These are phyloP conservation scores for Allium cepa DNA, from an alignment of 106 monocot species.

Conservation along the genomic window DNA sequence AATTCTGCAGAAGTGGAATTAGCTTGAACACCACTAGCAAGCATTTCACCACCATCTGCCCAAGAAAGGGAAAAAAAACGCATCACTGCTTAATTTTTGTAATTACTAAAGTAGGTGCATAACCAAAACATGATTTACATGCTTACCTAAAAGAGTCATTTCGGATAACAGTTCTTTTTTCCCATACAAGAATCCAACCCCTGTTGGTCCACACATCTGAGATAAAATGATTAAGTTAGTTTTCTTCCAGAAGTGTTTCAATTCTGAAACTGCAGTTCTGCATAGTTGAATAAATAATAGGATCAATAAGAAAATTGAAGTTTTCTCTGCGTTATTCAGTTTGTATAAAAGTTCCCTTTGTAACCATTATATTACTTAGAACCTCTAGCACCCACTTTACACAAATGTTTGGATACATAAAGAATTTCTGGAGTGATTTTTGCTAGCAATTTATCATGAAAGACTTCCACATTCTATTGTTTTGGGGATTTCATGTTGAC, in stretches of 20 bases:
- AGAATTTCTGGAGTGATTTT: too few species aligned
- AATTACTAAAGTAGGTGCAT: not conserved
- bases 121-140: not conserved
- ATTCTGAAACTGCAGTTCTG: slow-evolving; percentile 7
- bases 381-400: too few species aligned
- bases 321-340: too few species aligned
- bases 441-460: too few species aligned
- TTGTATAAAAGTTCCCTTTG: too few species aligned
- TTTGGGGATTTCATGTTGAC: too few species aligned
- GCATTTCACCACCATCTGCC: slow-evolving; percentile 96
- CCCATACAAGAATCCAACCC: slow-evolving; percentile 89
- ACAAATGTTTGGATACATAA: too few species aligned
- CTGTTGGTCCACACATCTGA: slow-evolving; percentile 99
- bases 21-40: slow-evolving; percentile 76
- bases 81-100: too few species aligned
- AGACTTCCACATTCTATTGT: too few species aligned
- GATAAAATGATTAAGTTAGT: slow-evolving; percentile 6
- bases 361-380: too few species aligned
- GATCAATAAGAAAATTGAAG: too few species aligned
- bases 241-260: slow-evolving; percentile 15
- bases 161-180: slow-evolving; percentile 50
- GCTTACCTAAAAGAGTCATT: slow-evolving; percentile 87
- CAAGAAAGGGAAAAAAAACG: not conserved
- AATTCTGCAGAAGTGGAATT: slow-evolving; percentile 90
- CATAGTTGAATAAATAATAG: not conserved